phyloP scores from a whole-genome alignment of 2,329 filamentous ascomycete genomes.

The Aspergillus fijiensis region DNA sequence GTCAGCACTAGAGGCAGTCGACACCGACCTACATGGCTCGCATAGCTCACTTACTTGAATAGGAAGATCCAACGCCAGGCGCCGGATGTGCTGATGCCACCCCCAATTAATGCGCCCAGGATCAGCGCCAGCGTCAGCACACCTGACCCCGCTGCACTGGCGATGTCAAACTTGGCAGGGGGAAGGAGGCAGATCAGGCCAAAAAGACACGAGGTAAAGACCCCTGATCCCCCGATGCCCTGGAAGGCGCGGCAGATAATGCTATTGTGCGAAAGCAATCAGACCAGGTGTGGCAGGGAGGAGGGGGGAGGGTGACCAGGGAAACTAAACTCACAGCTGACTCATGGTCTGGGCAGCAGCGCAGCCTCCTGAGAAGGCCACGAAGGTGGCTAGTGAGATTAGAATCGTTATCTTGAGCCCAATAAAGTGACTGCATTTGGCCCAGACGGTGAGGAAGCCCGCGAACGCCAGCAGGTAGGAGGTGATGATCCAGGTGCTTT shows the following conservation, averaged over 20 bases:
- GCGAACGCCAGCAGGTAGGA: conserved; percentile 53
- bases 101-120: conserved; percentile 59
- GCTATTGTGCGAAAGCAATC: conserved; percentile 31
- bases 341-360: conserved; percentile 38
- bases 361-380: conserved; percentile 44
- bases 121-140: conserved; percentile 51
- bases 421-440: conserved; percentile 61
- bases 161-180: conserved; percentile 52
- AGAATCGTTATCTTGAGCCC: conserved; percentile 47
- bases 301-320: not conserved
- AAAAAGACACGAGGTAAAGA: conserved; percentile 62
- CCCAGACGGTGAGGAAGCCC: conserved; percentile 57
- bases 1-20: not conserved
- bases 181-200: conserved; percentile 56
- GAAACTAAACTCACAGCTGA: conserved; percentile 28
- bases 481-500: conserved; percentile 50
- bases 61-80: conserved; percentile 63
- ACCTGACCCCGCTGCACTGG: conserved; percentile 57
- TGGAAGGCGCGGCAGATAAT: conserved; percentile 48
- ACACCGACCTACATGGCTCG: not conserved
- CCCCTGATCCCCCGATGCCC: conserved; percentile 57
- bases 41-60: conserved; percentile 56
- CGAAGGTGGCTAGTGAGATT: conserved; percentile 48
- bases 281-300: not conserved
- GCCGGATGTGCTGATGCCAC: conserved; percentile 54